phyloP scores from a whole-genome alignment of 2,329 filamentous ascomycete species.

The Ceratocystis ficicola region DNA sequence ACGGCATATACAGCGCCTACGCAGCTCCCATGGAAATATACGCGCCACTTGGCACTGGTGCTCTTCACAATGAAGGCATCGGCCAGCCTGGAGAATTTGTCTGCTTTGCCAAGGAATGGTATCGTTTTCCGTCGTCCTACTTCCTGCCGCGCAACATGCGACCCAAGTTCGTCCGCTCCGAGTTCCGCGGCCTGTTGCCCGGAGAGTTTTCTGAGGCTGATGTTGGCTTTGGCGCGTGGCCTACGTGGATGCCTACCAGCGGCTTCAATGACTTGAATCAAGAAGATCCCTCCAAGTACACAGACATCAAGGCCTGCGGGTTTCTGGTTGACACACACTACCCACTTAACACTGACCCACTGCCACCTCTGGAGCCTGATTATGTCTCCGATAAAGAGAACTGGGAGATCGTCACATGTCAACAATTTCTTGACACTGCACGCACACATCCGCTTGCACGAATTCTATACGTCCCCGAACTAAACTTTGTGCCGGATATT shows the following conservation, averaged over 20 bases:
- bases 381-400: constrained; percentile 60
- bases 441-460: constrained; percentile 62
- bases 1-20: constrained; percentile 71
- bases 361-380: constrained; percentile 51
- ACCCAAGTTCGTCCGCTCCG: constrained; percentile 81
- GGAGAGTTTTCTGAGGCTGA: constrained; percentile 75
- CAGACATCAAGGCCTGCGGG: constrained; percentile 59
- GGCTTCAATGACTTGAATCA: constrained; percentile 89
- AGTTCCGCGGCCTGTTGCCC: constrained; percentile 77
- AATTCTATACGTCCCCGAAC: constrained; percentile 69
- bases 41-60: constrained; percentile 47
- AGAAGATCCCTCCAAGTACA: constrained; percentile 80
- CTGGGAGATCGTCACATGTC: constrained; percentile 69
- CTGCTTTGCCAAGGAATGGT: constrained; percentile 96
- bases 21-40: constrained; percentile 66
- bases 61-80: constrained; percentile 37
- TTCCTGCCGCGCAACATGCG: constrained; percentile 73
- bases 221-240: constrained; percentile 57
- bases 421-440: constrained; percentile 67
- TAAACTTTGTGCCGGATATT: constrained; percentile 53
- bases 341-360: constrained; percentile 38
- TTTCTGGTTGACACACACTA: constrained; percentile 85
- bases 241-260: constrained; percentile 64
- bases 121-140: constrained; percentile 89
- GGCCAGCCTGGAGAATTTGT: constrained; percentile 54